Evolutionary conservation across 2,329 filamentous ascomycete genomes (phyloP), one percentile per base, ranked within the genome.

Genomic region (Aspergillus tanneri): DNA sequence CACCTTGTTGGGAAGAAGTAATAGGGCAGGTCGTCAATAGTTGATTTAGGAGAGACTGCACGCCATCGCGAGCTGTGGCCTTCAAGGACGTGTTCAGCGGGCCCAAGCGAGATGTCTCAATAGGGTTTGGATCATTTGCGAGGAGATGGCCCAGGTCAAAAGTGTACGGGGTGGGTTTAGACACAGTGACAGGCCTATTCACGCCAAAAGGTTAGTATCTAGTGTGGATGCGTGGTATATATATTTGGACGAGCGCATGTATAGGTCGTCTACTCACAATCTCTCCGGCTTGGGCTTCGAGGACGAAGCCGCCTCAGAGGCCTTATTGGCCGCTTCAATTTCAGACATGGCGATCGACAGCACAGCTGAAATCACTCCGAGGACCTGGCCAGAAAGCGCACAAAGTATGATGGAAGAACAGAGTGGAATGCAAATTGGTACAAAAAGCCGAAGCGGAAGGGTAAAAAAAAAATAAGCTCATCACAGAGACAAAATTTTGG

Each of bases 11-110:
- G 8, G 70, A 80, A 27, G 86, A 86, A 50, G 78, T 81, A 61
- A 96, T 85, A 21, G 88, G 81, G 74, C 90, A 93, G 37, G 90
- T 92, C 12, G 86, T 90, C 30, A 99, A 84, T 52, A 99, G 85
- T 73, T 97, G 91, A 79, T 96, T 96, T 70, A 99, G 84, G 50
- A 99, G 84, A 23, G 83, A 85, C 75, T 99, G 93, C 10, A 91
- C 89, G 71, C 89, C 90, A 72, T 96, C 90, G 63, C 91, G 88
- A 46, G 93, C 90, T 18, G 85, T 83, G 32, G 81, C 74, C 53
- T 85, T 79, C 52, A 97, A 84, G 49, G 82, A 80, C 22, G 77
- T 74, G 70, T 96, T 89, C 54, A 85, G 72, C 7, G 57, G 54
- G 41, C 63, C 49, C 52, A 72, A 72, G 42, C 70, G 71, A 59